Evolutionary conservation across 2,329 filamentous ascomycete species (phyloP).

Genomic region (Scytalidium lignicola): DNA sequence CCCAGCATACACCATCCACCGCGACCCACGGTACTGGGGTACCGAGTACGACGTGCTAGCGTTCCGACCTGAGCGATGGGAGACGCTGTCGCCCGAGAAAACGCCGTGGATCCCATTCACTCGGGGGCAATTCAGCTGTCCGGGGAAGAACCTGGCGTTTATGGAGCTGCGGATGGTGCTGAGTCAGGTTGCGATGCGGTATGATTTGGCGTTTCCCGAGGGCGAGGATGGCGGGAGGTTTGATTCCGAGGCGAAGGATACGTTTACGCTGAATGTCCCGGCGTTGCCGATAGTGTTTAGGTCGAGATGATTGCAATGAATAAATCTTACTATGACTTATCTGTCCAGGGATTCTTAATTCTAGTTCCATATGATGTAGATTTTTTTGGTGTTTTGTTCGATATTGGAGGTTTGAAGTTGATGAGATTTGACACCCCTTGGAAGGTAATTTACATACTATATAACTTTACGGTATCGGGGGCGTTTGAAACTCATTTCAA

Average conservation of each 20-base stretch:
- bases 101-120: slow-evolving; percentile 15
- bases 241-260: slow-evolving; percentile 15
- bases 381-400: no score
- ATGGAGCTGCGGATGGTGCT: slow-evolving; percentile 26
- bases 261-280: neutral
- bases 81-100: slow-evolving; percentile 6
- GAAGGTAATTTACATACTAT: no score
- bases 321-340: no score
- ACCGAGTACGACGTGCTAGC: slow-evolving; percentile 5
- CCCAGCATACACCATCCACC: slow-evolving; percentile 18
- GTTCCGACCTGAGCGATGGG: slow-evolving; percentile 16
- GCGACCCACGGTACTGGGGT: slow-evolving; percentile 12
- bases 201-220: slow-evolving; percentile 15
- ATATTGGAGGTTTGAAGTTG: no score
- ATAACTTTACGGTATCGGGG: no score
- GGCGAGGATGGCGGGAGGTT: slow-evolving; percentile 26
- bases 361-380: no score
- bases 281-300: neutral
- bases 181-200: slow-evolving; percentile 14
- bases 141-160: slow-evolving; percentile 27
- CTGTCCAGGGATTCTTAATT: no score
- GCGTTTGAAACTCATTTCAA: no score
- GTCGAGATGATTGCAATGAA: no score
- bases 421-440: no score
- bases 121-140: slow-evolving; percentile 16